phyloP scores from a whole-genome alignment of 768 basidiomycete species.

The Mycena chlorophos region DNA sequence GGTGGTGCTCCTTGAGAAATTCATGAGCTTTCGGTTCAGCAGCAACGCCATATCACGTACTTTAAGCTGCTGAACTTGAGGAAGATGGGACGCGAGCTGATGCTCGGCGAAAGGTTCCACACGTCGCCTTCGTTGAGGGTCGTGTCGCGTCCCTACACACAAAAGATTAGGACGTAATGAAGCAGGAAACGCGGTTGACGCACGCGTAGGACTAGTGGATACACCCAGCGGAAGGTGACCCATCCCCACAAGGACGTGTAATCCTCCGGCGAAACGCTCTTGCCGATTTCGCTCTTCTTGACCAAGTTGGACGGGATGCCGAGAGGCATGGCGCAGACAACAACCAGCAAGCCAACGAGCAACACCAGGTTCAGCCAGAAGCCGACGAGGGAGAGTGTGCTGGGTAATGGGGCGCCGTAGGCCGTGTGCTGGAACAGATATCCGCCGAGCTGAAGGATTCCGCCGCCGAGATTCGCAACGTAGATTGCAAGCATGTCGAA shows the following conservation, averaged over 20 bases:
- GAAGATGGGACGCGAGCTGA: slow-evolving; percentile 68
- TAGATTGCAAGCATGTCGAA: slow-evolving; percentile 65
- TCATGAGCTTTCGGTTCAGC: neutral
- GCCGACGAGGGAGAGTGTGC: slow-evolving; percentile 28
- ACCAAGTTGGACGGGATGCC: slow-evolving; percentile 54
- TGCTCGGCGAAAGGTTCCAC: slow-evolving; percentile 67
- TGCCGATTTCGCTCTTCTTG: slow-evolving; percentile 58
- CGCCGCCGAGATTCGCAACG: slow-evolving; percentile 45
- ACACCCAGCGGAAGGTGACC: slow-evolving; percentile 48
- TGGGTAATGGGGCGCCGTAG: slow-evolving; percentile 42
- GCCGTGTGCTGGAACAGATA: slow-evolving; percentile 51
- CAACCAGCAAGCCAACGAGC: slow-evolving; percentile 41
- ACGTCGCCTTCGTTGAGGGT: slow-evolving; percentile 73
- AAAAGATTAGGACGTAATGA: neutral
- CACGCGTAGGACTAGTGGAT: slow-evolving; percentile 58
- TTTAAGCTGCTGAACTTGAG: slow-evolving; percentile 39
- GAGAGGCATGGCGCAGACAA: slow-evolving; percentile 64
- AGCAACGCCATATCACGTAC: neutral
- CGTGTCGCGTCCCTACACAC: slow-evolving; percentile 41
- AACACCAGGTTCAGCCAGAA: slow-evolving; percentile 45
- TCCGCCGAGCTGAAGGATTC: slow-evolving; percentile 52
- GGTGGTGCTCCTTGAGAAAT: slow-evolving; percentile 34
- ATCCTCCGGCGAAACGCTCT: slow-evolving; percentile 38
- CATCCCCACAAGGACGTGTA: slow-evolving; percentile 5
- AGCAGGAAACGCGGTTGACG: slow-evolving; percentile 8